A percentile compares a stretch with the other conserved stretches of the same genome.
These are phyloP conservation scores for Achlya hypogyna DNA, from an alignment of 352 stramenopile genomes.

Conservation along the genomic window DNA sequence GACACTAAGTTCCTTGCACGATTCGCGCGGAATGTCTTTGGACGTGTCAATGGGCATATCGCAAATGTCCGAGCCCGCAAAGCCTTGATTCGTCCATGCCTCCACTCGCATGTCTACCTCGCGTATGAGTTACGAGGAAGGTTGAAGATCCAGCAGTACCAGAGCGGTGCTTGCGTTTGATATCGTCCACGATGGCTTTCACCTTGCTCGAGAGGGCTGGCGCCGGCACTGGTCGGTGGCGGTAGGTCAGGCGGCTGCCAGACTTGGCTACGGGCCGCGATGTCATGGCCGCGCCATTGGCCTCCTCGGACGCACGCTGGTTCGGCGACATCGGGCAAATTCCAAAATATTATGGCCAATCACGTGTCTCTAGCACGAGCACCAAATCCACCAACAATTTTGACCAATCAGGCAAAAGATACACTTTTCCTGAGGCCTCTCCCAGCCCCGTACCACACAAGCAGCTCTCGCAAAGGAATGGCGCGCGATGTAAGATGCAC, in stretches of 20 bases:
- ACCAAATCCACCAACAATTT: slow-evolving; percentile 10
- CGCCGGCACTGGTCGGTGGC: slow-evolving; percentile 25
- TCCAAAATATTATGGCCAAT: slow-evolving; percentile 20
- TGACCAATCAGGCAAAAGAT: slow-evolving; percentile 13
- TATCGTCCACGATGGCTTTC: slow-evolving; percentile 35
- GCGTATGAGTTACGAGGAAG: too few species aligned
- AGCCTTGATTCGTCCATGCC: slow-evolving; percentile 65
- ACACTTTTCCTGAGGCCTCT: not conserved
- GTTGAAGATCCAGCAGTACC: slow-evolving; percentile 27
- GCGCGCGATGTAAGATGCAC: too few species aligned
- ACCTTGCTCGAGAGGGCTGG: slow-evolving; percentile 44
- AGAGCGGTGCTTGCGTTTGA: slow-evolving; percentile 65
- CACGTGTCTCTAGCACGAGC: slow-evolving; percentile 18
- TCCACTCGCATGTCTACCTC: slow-evolving; percentile 59
- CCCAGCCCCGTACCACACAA: too few species aligned
- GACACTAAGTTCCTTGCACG: slow-evolving; percentile 62
- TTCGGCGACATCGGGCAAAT: slow-evolving; percentile 21
- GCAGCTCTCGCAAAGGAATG: too few species aligned
- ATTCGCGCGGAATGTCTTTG: slow-evolving; percentile 56
- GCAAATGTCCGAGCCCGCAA: slow-evolving; percentile 69
- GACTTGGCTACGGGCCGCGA: not conserved
- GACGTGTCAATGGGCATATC: slow-evolving; percentile 61
- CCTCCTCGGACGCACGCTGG: not conserved
- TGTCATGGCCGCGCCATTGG: not conserved
- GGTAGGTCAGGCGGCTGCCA: slow-evolving; percentile 8